Base-by-base conservation (phyloP, 768 basidiomycete species). In the Glaciozyma martinii region DNA sequence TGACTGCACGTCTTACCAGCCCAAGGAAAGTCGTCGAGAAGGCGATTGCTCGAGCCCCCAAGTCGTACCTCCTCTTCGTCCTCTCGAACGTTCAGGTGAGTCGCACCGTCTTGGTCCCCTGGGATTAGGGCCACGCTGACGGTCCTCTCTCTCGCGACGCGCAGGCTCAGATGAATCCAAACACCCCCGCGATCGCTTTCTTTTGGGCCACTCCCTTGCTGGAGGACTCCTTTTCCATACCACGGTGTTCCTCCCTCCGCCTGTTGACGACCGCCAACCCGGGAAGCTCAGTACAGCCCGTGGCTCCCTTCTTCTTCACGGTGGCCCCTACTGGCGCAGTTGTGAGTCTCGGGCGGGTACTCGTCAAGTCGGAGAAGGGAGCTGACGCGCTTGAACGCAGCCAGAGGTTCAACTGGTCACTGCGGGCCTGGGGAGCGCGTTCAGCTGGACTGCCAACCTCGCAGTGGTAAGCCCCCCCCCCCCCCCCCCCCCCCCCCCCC, bases 131-230 rank as follows among this genome's bases (percentile, higher is more conserved):
- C 25, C 15, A 56, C n/a, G 19, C 56, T 57, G 33, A 27, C 3
- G 23, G 23, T 5, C 5, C 37, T 23, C 56, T 10, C 3, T 44
- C 16, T 13, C 55, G 21, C 8, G 13, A 23, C 37, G 21, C 16
- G 13, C 29, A 33, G 16, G 55, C 32, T 56, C 32, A 19, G 25
- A 4, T 25, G 5, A 46, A 16, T 15, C n/a, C 53, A 13, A 25
- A 29, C 32, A 32, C 52, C 2, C 63, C 67, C 3, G 27, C 67
- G 0, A 62, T 68, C 59, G 32, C 59, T 7, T 65, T 65, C 56
- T 69, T 60, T 56, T 69, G 67, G 67, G 5, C 19, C 0, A 62
- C 64, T 1, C 27, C 16, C 47, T 10, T 3, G 32, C 29, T 15
- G 53, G 30, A 69, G 42, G 61, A 63, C 23, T 5, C 40, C 27